Base-by-base conservation (phyloP, 164 flowering plant genomes). In the Buxus sempervirens region DNA sequence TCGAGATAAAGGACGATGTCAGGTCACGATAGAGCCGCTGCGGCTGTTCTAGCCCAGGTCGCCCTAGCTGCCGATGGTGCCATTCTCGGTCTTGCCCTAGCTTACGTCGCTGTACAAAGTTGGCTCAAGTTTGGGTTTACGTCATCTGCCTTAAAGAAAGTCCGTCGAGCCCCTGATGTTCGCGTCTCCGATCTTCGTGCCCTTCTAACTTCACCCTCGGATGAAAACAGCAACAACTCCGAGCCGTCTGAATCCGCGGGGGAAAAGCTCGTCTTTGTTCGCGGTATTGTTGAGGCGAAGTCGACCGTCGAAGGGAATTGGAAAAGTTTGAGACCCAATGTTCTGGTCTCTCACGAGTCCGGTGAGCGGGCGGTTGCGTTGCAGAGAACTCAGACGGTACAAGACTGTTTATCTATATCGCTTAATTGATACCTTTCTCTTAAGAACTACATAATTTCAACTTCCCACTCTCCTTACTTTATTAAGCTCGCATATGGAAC, bases 31-130 rank as follows among this genome's bases (percentile, higher is more conserved):
- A 85, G 76, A 73, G 85, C 87, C 9, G 63, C 80, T 12, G 80
- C 79, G 4, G 78, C 87, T 12, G 61, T 82, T 19, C 58, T 84
- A 20, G 72, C 86, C 6, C 82, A 82, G 9, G 32, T 92, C n/a
- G 85, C 87, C 18, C 64, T 84, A 24, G 83, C 90, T 55, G 87
- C 83, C 42, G 98, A 93, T 75, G 97, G 97, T 5, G 96, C 93
- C 2, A 65, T 91, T 9, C 65, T 90, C 21, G 98, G 98, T 15
- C 21, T 80, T 25, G 86, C 82, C 77, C 79, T 88, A 13, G 94
- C 92, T 32, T 79, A 79, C 78, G 73, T 80, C 14, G 89, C 97
- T 28, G 75, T 83, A 9, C 86, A 85, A 12, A 72, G 86, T 59
- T 22, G 86, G 63, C 27, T 83, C 58, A 78, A 78, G 12, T 82